Evolutionary conservation across 1,284 basidiomycete species (phyloP), one percentile per base, ranked within the genome.

Genomic region (Hymenochaete sp.): DNA sequence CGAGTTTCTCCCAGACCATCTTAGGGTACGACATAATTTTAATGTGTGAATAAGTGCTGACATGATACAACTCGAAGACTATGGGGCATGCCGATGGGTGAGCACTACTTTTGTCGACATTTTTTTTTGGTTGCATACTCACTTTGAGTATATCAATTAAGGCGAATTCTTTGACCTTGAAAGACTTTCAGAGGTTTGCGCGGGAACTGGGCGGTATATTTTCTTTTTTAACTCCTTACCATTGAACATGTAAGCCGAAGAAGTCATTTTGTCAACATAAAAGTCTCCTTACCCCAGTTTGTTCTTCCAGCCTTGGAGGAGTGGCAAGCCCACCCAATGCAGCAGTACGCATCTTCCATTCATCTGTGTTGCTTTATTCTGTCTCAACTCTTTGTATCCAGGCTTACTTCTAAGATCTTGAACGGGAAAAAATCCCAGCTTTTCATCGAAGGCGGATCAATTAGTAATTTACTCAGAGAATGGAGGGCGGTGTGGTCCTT

Each of bases 151-250:
- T 7, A n/a, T 41, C 18, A 26, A 18, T 35, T 9, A n/a, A 78
- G 79, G 78, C 33, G 80, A 83, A 61, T 69, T 82, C 52, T 83
- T 83, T 57, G 80, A 83, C 58, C 62, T 82, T 27, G 79, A 83
- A 56, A 70, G 69, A 47, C 62, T 83, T 1, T 72, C 78, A 10
- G 62, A 72, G 47, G 64, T 66, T 1, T 82, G 78, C 55, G 70
- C 70, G 9, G 69, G 72, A 51, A 72, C 71, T 1, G 69, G 71
- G 2, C 62, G 79, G 53, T 81, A 81, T 57, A 79, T 75, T 5
- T 82, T 83, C 60, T 83, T 82, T 64, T 79, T 82, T 60, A 71
- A 77, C 0, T 83, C 80, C 4, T 83, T 79, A 80, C 80, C 81
- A 1, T 59, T 83, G 54, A 73, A 81, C 54, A 73, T 82, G 79